phyloP scores from a whole-genome alignment of 2,329 filamentous ascomycete genomes.

The Stemphylium lycopersici region DNA sequence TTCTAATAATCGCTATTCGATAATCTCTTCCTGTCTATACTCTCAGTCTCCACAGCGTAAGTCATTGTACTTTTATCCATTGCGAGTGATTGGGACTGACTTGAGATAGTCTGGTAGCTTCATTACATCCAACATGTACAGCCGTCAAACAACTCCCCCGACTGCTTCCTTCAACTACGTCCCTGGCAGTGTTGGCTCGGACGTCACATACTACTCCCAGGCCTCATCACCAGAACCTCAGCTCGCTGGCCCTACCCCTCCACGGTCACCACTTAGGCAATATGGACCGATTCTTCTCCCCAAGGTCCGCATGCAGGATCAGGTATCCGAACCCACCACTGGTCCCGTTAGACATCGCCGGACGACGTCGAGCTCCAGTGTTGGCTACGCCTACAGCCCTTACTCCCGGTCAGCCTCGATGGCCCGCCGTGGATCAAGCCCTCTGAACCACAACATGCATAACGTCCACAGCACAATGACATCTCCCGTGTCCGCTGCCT shows the following conservation, averaged over 20 bases:
- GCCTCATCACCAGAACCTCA: conserved; percentile 71
- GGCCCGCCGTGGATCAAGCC: conserved; percentile 55
- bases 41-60: conserved; percentile 38
- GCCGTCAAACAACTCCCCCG: conserved; percentile 55
- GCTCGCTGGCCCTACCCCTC: conserved; percentile 72
- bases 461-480: conserved; percentile 47
- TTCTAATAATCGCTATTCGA: conserved; percentile 45
- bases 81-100: conserved; percentile 19
- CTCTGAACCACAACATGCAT: conserved; percentile 46
- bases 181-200: conserved; percentile 55
- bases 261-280: conserved; percentile 73
- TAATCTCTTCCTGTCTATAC: conserved; percentile 42
- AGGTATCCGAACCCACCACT: conserved; percentile 68
- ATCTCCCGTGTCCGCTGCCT: conserved; percentile 52
- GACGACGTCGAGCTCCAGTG: conserved; percentile 58
- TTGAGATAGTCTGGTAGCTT: conserved; percentile 46
- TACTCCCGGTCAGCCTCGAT: conserved; percentile 56
- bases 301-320: conserved; percentile 85
- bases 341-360: conserved; percentile 62
- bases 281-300: conserved; percentile 81
- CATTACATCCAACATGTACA: conserved; percentile 47
- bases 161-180: conserved; percentile 46
- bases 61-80: conserved; percentile 24
- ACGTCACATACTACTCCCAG: conserved; percentile 67
- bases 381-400: conserved; percentile 53